Evolutionary conservation across 2,329 filamentous ascomycete species (phyloP).

Genomic region (Sporothrix mexicana): DNA sequence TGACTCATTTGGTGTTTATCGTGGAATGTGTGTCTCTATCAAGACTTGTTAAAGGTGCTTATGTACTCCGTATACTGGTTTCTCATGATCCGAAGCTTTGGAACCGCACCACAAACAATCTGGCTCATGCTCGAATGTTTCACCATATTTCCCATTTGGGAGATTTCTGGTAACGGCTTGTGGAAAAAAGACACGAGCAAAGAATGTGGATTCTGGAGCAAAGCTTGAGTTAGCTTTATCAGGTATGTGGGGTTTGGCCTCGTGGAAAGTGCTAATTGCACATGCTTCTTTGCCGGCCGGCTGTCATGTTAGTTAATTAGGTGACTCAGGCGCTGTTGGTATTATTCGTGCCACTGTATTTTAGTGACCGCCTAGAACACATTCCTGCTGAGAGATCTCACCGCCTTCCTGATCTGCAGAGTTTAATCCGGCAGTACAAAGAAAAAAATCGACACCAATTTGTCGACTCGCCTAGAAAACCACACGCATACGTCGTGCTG

Average conservation of each 20-base stretch:
- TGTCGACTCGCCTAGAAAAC: not conserved
- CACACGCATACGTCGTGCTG: no score
- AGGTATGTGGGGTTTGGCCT: not conserved
- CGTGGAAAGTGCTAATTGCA: not conserved
- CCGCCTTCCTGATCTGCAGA: conserved; percentile 17
- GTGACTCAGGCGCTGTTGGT: not conserved
- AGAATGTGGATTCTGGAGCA: not conserved
- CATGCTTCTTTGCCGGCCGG: not conserved
- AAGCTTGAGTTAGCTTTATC: not conserved
- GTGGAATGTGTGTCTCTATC: not conserved
- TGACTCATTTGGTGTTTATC: not conserved
- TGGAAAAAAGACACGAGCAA: not conserved
- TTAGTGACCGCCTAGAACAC: conserved; percentile 12
- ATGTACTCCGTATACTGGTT: not conserved
- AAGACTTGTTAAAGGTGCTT: not conserved
- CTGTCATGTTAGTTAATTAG: not conserved
- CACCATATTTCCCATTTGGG: not conserved
- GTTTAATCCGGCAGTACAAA: conserved; percentile 30
- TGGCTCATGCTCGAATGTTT: not conserved
- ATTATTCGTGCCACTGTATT: not conserved
- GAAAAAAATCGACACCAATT: conserved; percentile 20
- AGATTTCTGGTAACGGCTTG: not conserved
- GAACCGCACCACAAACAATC: no score
- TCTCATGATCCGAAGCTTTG: no score
- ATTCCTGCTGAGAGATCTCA: not conserved